Conservation (phyloP, 2,329 filamentous ascomycete genomes). For the Diaporthe citriasiana region DNA sequence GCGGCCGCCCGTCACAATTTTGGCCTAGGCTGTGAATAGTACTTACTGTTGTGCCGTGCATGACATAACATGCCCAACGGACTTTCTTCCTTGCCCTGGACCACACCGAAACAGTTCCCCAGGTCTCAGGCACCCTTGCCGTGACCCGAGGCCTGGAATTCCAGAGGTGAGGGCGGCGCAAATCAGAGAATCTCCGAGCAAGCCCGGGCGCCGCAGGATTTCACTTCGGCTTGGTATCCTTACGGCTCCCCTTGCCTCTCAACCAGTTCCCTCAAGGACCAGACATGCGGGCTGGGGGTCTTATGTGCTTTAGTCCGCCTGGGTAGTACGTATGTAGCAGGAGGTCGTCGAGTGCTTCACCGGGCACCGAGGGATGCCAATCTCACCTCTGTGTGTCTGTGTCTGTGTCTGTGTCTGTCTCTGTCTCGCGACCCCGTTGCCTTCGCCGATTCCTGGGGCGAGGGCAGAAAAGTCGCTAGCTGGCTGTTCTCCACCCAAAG, state of each 20-base stretch:
- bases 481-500: background rate
- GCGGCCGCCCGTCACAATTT: background rate
- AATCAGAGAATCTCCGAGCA: slow-evolving; percentile 25
- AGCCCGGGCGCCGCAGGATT: slow-evolving; percentile 31
- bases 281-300: background rate
- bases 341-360: slow-evolving; percentile 19
- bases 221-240: slow-evolving; percentile 4
- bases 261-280: background rate
- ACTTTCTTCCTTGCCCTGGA: slow-evolving; percentile 8
- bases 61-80: background rate
- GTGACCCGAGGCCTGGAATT: slow-evolving; percentile 23
- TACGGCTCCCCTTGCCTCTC: background rate
- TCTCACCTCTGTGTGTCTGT: background rate
- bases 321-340: background rate
- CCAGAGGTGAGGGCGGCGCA: background rate
- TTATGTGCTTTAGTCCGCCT: background rate
- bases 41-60: slow-evolving; percentile 1
- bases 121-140: slow-evolving; percentile 33
- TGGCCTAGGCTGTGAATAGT: too few species aligned
- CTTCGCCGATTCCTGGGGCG: background rate
- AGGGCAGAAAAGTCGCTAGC: background rate
- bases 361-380: slow-evolving; percentile 27
- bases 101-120: slow-evolving; percentile 31
- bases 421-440: slow-evolving; percentile 1
- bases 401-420: background rate